Evolutionary conservation across 805 yeast genomes (phyloP), one percentile per base, ranked within the genome.

Genomic region (Yamadazyma olivae): DNA sequence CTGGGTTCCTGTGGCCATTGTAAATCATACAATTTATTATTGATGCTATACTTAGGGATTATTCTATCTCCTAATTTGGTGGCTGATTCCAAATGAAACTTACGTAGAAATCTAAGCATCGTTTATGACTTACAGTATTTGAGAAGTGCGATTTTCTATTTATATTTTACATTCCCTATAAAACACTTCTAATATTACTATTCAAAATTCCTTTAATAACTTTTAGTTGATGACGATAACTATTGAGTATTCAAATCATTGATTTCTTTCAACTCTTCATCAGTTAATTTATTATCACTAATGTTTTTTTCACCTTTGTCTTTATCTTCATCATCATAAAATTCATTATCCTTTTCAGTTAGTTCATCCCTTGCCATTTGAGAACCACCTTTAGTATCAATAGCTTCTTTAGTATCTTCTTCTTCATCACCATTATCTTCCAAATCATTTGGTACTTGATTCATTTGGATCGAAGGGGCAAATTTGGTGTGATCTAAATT

Each of bases 391-490:
- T 85, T 77, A 14, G 93, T 86, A 48, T 91, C 97, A 46, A 77
- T 80, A 8, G 95, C 89, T 40, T 74, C 81, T 29, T 70, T 73
- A 0, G 82, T 63, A 57, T 91, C 97, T 59, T 89, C 96, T 17
- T 85, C 91, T 36, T 77, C 93, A 50, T 86, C 95, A 16, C 88
- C 95, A 40, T 74, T 69, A 48, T 89, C 95, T 50, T 86, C 95
- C n/a, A 78, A 71, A 60, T 91, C 97, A 26, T 79, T 74, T 6
- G 98, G 98, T 18, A 87, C 93, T 34, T 83, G 75, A 48, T 86
- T 83, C 80, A 88, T 77, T 62, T 91, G 98, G 22, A 91, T 97
- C 36, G 95, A 84, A n/a, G 99, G 99, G 0, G 97, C 95, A 61
- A 83, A 88, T 60, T 85, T 82, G n/a, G 97, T 88, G 50, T 85